Evolutionary conservation across 371 early-diverging fungal genomes (phyloP).

Genomic region (Apophysomyces elegans): DNA sequence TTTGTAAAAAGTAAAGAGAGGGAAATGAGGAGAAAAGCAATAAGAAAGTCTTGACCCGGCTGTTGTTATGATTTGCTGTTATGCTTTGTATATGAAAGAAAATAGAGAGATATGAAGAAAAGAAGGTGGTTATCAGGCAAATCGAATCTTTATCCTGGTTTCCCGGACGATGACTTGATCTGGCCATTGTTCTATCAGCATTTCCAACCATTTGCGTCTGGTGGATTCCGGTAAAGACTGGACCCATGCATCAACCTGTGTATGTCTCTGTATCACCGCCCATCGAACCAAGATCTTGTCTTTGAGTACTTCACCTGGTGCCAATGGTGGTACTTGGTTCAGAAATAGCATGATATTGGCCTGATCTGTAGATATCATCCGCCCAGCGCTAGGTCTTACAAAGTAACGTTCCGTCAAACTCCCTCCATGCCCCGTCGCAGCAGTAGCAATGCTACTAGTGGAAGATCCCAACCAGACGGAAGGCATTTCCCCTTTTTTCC

Average conservation of each 20-base stretch:
- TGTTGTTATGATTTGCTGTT: not conserved
- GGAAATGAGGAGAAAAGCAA: not conserved
- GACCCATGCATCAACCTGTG: conserved; percentile 40
- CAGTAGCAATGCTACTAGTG: not conserved
- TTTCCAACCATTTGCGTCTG: conserved; percentile 50
- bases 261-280: conserved; percentile 46
- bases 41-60: not conserved
- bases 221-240: conserved; percentile 32
- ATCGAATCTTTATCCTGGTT: conserved; percentile 48
- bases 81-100: not conserved
- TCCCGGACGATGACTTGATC: conserved; percentile 48
- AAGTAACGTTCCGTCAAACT: conserved; percentile 41
- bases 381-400: conserved; percentile 50
- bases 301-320: conserved; percentile 26
- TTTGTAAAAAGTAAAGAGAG: too few relatives aligned
- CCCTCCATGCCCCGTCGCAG: not conserved
- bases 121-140: conserved; percentile 17
- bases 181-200: conserved; percentile 49
- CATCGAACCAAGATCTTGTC: conserved; percentile 50
- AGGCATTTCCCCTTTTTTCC: not conserved
- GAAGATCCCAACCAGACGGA: not conserved
- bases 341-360: conserved; percentile 40
- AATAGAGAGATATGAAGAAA: not conserved
- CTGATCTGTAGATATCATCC: conserved; percentile 32
- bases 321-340: conserved; percentile 37